Percentiles rank a stretch among this genome's conserved stretches.
phyloP scores from a whole-genome alignment of 2,329 filamentous ascomycete species.

The Dothiorella sarmentorum region DNA sequence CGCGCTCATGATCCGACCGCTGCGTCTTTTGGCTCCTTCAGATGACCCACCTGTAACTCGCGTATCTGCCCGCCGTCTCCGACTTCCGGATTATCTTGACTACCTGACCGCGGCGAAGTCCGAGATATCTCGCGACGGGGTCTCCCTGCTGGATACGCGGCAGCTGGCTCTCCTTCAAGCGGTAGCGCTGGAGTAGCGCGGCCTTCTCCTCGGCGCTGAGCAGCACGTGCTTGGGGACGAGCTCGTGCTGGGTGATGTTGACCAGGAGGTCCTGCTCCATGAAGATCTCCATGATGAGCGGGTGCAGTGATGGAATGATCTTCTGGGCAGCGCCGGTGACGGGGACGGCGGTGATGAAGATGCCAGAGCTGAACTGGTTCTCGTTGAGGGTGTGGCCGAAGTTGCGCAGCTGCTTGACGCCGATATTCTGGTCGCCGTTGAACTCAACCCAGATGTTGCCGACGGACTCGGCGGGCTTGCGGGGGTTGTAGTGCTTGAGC shows the following conservation, averaged over 20 bases:
- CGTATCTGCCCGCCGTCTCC: constrained; percentile 94
- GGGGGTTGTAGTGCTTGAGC: constrained; percentile 72
- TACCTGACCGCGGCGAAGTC: constrained; percentile 84
- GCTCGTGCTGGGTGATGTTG: constrained; percentile 96
- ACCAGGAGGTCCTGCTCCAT: constrained; percentile 92
- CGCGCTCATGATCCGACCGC: background rate
- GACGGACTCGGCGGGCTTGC: constrained; percentile 68
- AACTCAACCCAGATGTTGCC: constrained; percentile 95
- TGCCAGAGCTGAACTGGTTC: constrained; percentile 82
- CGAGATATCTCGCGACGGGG: constrained; percentile 88
- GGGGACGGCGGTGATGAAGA: constrained; percentile 79
- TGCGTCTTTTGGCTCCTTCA: background rate
- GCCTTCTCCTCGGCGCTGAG: constrained; percentile 87
- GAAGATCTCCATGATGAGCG: constrained; percentile 87
- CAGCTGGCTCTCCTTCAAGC: constrained; percentile 95
- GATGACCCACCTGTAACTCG: constrained; percentile 77
- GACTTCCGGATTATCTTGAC: constrained; percentile 97
- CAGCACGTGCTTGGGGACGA: constrained; percentile 90
- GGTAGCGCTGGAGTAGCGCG: constrained; percentile 80
- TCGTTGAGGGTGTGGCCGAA: constrained; percentile 80
- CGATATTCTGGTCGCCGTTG: constrained; percentile 72
- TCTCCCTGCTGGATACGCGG: constrained; percentile 88
- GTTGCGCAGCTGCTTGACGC: constrained; percentile 85
- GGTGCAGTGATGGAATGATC: constrained; percentile 73
- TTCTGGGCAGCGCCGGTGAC: constrained; percentile 86